These are phyloP conservation scores for Xerocomellus amylosporus DNA, from an alignment of 768 basidiomycete species.

Conservation along the genomic window DNA sequence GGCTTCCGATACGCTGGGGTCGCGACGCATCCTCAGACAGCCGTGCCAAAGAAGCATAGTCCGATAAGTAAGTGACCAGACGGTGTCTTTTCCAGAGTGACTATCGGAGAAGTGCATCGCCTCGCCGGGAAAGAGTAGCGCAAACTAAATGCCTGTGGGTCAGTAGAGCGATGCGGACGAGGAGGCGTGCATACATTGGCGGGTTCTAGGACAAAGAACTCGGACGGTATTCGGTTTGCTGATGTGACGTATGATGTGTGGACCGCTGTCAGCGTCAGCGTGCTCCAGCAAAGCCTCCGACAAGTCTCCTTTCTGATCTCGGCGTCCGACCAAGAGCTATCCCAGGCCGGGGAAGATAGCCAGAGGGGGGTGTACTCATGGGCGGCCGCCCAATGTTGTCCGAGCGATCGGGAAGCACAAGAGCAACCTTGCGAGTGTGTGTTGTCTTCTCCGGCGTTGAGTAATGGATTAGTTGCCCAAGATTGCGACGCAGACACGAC, in stretches of 20 bases:
- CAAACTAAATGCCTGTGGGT: slow-evolving; percentile 44
- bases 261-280: slow-evolving; percentile 60
- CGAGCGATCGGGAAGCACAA: slow-evolving; percentile 51
- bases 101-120: slow-evolving; percentile 35
- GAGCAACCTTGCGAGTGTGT: slow-evolving; percentile 37
- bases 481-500: slow-evolving; percentile 27
- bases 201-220: slow-evolving; percentile 60
- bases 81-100: slow-evolving; percentile 55
- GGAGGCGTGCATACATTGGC: slow-evolving; percentile 50
- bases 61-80: slow-evolving; percentile 75
- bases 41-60: slow-evolving; percentile 71
- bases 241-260: slow-evolving; percentile 61
- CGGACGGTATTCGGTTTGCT: slow-evolving; percentile 35
- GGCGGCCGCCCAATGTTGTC: slow-evolving; percentile 47
- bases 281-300: slow-evolving; percentile 72
- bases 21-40: slow-evolving; percentile 58
- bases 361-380: slow-evolving; percentile 58
- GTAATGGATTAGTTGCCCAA: slow-evolving; percentile 1
- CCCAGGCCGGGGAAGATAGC: slow-evolving; percentile 65
- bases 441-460: neutral
- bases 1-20: slow-evolving; percentile 39
- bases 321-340: slow-evolving; percentile 50
- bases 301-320: slow-evolving; percentile 72
- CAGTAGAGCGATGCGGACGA: neutral
- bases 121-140: slow-evolving; percentile 76